A percentile compares a stretch with the other conserved stretches of the same genome.
phyloP scores from a whole-genome alignment of 768 basidiomycete genomes.

The Strobilomyces confusus region DNA sequence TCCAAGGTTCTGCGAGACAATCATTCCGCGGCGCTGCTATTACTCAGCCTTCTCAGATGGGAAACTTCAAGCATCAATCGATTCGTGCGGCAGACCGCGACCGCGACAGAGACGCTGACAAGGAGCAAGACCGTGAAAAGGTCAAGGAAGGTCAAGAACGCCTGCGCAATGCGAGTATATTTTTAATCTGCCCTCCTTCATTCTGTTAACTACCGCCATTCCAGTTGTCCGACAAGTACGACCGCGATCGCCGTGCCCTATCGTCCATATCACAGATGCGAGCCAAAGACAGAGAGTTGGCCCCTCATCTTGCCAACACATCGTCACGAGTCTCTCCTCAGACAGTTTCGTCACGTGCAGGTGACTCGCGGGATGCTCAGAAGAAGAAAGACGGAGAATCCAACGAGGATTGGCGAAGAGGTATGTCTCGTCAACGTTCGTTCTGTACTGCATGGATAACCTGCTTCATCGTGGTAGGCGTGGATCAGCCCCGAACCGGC shows the following conservation, averaged over 20 bases:
- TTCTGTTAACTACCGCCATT: constrained; percentile 3
- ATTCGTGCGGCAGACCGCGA: constrained; percentile 63
- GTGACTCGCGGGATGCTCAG: constrained; percentile 54
- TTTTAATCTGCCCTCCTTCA: not conserved
- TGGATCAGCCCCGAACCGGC: constrained; percentile 46
- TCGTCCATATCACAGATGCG: constrained; percentile 46
- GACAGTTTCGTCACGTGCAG: constrained; percentile 43
- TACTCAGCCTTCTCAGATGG: constrained; percentile 88
- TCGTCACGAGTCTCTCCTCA: constrained; percentile 39
- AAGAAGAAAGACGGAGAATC: constrained; percentile 72
- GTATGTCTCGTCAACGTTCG: constrained; percentile 36
- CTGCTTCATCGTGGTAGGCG: constrained; percentile 29
- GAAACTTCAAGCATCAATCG: constrained; percentile 88
- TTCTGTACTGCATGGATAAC: not conserved
- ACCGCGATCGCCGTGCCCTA: constrained; percentile 70
- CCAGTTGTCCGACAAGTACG: constrained; percentile 84
- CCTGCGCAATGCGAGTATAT: constrained; percentile 56
- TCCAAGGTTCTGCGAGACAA: constrained; percentile 55
- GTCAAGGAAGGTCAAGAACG: constrained; percentile 79
- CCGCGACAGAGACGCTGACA: constrained; percentile 43
- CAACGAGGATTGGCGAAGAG: constrained; percentile 84
- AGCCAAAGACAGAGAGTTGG: constrained; percentile 63
- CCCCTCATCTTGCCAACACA: constrained; percentile 51
- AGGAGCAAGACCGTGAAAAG: constrained; percentile 51
- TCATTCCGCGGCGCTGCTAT: constrained; percentile 60